Conservation (phyloP, 2,329 filamentous ascomycete species). For the Cladosporium sp. region DNA sequence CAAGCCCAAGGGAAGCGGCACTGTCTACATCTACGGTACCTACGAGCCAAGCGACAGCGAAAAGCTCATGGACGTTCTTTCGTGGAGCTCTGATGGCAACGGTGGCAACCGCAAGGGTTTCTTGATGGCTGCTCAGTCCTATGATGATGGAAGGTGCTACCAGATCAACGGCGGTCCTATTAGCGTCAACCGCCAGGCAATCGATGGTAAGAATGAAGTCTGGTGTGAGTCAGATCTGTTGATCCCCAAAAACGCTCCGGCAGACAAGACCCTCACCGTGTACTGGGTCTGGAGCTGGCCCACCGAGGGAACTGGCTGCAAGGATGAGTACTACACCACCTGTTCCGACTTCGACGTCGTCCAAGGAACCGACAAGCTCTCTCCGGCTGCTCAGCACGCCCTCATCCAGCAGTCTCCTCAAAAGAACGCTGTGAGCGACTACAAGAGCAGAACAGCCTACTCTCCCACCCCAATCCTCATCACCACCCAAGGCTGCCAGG, state of each 20-base stretch:
- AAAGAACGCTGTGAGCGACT: conserved; percentile 37
- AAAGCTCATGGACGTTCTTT: conserved; percentile 61
- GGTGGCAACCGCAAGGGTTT: conserved; percentile 75
- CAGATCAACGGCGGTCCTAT: conserved; percentile 64
- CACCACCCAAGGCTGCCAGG: conserved; percentile 19
- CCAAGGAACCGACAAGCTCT: conserved; percentile 5
- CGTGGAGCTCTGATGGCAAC: conserved; percentile 76
- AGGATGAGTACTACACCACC: conserved; percentile 56
- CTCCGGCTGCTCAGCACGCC: conserved; percentile 19
- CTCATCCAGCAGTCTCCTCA: conserved; percentile 41
- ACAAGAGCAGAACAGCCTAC: conserved; percentile 37
- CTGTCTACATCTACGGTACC: conserved; percentile 48
- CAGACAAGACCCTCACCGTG: conserved; percentile 63
- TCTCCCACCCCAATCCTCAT: conserved; percentile 27
- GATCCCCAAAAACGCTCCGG: conserved; percentile 63
- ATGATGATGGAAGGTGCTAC: conserved; percentile 87
- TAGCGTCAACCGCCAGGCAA: conserved; percentile 54
- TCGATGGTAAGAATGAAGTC: conserved; percentile 58
- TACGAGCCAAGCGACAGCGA: conserved; percentile 49
- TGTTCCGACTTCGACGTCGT: conserved; percentile 54
- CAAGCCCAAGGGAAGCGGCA: conserved; percentile 42
- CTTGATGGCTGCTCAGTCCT: conserved; percentile 74
- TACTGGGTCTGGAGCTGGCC: conserved; percentile 99
- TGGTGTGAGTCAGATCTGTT: conserved; percentile 79
- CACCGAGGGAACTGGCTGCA: conserved; percentile 43